Conservation (phyloP, 306 rosid genomes). For the Medicago ruthenica region DNA sequence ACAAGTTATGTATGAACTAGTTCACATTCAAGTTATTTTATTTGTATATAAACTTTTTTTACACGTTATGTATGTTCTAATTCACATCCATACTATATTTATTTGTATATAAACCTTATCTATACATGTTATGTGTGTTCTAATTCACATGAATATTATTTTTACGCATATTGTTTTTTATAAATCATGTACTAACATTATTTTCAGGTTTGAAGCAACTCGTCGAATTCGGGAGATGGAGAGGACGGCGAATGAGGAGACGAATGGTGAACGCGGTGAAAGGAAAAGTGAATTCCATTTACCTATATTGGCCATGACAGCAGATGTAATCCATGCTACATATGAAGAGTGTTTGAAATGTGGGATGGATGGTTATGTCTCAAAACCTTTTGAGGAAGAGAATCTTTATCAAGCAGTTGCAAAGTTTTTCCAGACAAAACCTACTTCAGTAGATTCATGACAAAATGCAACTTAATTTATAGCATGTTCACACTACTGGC, state of each 20-base stretch:
- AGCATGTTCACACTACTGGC: too few relatives aligned
- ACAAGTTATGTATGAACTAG: too few relatives aligned
- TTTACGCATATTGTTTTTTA: too few relatives aligned
- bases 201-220: conserved; percentile 78
- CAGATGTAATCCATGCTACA: conserved; percentile 95
- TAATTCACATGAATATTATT: too few relatives aligned
- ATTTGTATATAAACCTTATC: too few relatives aligned
- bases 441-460: conserved; percentile 44
- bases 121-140: too few relatives aligned
- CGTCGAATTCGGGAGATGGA: conserved; percentile 79
- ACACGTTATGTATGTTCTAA: too few relatives aligned
- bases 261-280: conserved; percentile 50
- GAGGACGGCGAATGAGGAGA: conserved; percentile 58
- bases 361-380: conserved; percentile 97
- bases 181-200: too few relatives aligned
- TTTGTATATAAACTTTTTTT: too few relatives aligned
- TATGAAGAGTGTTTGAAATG: conserved; percentile 77
- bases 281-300: conserved; percentile 65
- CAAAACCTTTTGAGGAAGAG: conserved; percentile 97
- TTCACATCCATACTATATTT: too few relatives aligned
- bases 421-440: conserved; percentile 67
- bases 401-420: conserved; percentile 90
- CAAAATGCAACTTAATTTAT: conserved; percentile 16
- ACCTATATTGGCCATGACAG: conserved; percentile 96
- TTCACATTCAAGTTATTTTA: too few relatives aligned